Evolutionary conservation across 1,284 basidiomycete genomes (phyloP).

Genomic region (Fomes fomentarius): DNA sequence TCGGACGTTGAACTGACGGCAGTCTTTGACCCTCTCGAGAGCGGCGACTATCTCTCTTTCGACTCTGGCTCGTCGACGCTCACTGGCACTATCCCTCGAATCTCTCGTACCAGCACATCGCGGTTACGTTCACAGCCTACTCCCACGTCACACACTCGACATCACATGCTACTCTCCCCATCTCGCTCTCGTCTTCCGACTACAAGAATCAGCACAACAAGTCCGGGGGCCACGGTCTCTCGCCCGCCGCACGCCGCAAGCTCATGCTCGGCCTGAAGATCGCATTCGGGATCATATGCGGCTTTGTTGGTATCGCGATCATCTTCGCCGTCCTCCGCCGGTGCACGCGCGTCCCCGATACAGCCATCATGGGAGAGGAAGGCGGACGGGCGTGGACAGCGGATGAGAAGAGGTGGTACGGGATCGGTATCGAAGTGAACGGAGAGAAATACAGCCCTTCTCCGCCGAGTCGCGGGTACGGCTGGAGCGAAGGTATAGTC

Average conservation of each 20-base stretch:
- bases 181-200: conserved; percentile 50
- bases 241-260: conserved; percentile 46
- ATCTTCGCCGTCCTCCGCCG: conserved; percentile 57
- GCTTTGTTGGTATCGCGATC: conserved; percentile 55
- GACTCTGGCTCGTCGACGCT: conserved; percentile 49
- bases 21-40: conserved; percentile 52
- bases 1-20: conserved; percentile 54
- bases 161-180: conserved; percentile 62
- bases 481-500: conserved; percentile 12
- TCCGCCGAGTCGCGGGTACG: conserved; percentile 26
- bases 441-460: conserved; percentile 18
- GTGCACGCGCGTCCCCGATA: conserved; percentile 58
- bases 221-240: conserved; percentile 34
- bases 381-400: conserved; percentile 58
- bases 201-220: conserved; percentile 33
- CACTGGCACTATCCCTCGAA: conserved; percentile 57
- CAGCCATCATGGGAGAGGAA: conserved; percentile 59
- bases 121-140: conserved; percentile 65
- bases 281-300: conserved; percentile 65
- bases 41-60: conserved; percentile 51
- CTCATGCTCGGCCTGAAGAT: conserved; percentile 62
- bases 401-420: conserved; percentile 70
- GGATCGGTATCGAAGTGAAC: conserved; percentile 46
- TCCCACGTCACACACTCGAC: conserved; percentile 69
- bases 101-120: conserved; percentile 41